phyloP scores from a whole-genome alignment of 2,329 filamentous ascomycete species.

The Calonectria pauciramosa region DNA sequence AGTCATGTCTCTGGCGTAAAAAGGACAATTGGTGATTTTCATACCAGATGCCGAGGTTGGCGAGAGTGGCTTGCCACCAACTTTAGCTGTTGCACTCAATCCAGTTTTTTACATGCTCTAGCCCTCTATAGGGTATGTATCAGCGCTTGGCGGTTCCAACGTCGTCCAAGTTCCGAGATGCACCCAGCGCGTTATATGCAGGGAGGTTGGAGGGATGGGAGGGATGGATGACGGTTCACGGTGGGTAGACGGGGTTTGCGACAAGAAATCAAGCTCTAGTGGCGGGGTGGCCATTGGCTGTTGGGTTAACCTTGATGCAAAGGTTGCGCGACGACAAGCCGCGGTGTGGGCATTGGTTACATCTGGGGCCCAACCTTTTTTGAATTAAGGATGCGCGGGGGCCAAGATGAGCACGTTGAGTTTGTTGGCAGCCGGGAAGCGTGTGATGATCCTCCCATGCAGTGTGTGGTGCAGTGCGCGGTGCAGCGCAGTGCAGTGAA shows the following conservation, averaged over 20 bases:
- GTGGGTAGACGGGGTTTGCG: slow-evolving; percentile 6
- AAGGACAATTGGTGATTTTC: not conserved
- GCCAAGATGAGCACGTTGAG: slow-evolving; percentile 8
- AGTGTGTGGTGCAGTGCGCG: not conserved
- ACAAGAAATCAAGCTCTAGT: slow-evolving; percentile 2
- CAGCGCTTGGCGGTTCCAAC: not conserved
- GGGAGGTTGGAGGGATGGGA: not conserved
- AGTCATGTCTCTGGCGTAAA: not conserved
- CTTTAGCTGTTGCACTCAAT: slow-evolving; percentile 1
- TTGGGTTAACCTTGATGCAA: slow-evolving; percentile 17
- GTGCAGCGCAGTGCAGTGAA: not conserved
- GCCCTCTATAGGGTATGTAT: slow-evolving; percentile 5
- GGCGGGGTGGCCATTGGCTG: not conserved
- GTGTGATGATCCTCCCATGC: not conserved
- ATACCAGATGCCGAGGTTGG: not conserved
- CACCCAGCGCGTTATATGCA: not conserved
- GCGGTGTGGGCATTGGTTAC: not conserved
- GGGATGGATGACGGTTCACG: not conserved
- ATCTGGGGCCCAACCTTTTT: slow-evolving; percentile 7
- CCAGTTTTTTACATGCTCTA: not conserved
- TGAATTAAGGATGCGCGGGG: not conserved
- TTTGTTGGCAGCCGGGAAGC: not conserved
- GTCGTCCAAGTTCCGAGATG: not conserved
- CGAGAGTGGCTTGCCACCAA: not conserved
- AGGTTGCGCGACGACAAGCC: slow-evolving; percentile 1